Evolutionary conservation across 225 moss, liverwort and hornwort species (phyloP).

Genomic region (Anthoceros angustus): DNA sequence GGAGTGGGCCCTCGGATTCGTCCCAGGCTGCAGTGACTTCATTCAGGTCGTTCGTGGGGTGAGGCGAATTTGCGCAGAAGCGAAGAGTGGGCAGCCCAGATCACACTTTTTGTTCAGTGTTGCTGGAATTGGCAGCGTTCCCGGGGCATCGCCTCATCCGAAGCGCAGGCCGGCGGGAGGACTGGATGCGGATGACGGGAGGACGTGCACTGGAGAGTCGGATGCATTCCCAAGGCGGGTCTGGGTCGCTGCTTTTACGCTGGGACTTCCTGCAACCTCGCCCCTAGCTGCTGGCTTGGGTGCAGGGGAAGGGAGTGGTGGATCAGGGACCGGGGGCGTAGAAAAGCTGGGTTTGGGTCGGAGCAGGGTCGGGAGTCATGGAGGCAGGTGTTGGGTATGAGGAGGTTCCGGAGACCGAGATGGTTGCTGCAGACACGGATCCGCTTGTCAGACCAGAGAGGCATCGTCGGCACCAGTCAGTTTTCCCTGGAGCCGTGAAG

Average conservation of each 20-base stretch:
- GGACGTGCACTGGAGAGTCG: no score
- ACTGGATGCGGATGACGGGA: no score
- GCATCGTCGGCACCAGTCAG: constrained; percentile 10
- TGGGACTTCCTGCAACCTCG: not conserved
- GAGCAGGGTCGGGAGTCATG: not conserved
- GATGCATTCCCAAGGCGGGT: not conserved
- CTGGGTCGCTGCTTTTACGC: not conserved
- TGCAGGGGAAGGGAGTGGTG: not conserved
- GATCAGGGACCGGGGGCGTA: not conserved
- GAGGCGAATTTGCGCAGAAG: no score
- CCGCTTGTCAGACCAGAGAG: constrained; percentile 2
- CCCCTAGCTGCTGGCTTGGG: not conserved
- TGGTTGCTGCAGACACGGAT: not conserved
- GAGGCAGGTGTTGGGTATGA: not conserved
- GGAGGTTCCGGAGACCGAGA: not conserved
- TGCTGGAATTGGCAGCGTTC: no score
- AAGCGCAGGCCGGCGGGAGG: no score
- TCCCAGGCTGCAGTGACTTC: no score
- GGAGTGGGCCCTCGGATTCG: no score
- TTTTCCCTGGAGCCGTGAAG: constrained; percentile 62
- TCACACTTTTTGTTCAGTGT: no score
- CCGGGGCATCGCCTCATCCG: no score
- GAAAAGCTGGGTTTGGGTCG: not conserved
- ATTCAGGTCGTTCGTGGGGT: no score
- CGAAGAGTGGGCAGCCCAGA: no score